Conservation (phyloP, 2,329 filamentous ascomycete genomes). For the Clarireedia paspali region DNA sequence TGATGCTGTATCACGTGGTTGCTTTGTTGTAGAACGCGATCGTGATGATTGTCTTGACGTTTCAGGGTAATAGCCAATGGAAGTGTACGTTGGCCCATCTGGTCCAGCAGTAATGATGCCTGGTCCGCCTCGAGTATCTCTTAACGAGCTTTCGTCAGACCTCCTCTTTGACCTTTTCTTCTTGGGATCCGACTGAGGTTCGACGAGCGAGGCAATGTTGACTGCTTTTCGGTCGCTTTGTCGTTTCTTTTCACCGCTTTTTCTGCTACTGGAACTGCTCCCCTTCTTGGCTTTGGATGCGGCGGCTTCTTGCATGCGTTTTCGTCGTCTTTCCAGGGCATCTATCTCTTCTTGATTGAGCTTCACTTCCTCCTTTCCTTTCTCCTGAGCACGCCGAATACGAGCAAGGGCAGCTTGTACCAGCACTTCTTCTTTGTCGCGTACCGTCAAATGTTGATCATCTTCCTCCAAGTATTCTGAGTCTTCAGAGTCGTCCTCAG, state of each 20-base stretch:
- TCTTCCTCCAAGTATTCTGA: conserved; percentile 45
- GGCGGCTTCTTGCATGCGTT: conserved; percentile 39
- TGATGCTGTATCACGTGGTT: conserved; percentile 17
- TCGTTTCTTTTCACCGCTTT: conserved; percentile 23
- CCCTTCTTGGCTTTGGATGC: conserved; percentile 21
- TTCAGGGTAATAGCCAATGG: conserved; percentile 35
- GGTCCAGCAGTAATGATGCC: conserved; percentile 41
- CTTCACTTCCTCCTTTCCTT: conserved; percentile 71
- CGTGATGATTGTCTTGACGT: conserved; percentile 27
- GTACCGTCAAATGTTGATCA: conserved; percentile 45
- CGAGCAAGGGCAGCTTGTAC: conserved; percentile 72
- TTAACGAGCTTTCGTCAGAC: conserved; percentile 22
- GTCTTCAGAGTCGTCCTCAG: conserved; percentile 26
- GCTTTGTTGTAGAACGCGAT: conserved; percentile 24
- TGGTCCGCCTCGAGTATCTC: conserved; percentile 27
- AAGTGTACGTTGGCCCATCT: conserved; percentile 39
- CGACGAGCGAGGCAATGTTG: conserved; percentile 24
- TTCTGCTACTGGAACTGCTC: conserved; percentile 17
- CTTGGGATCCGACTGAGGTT: conserved; percentile 15
- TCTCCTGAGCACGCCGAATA: conserved; percentile 69
- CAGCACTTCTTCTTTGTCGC: conserved; percentile 65
- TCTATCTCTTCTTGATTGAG: conserved; percentile 74
- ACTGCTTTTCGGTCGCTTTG: conserved; percentile 19
- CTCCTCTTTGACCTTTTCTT: conserved; percentile 26
- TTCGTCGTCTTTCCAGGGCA: conserved; percentile 63